Evolutionary conservation across 768 basidiomycete species (phyloP), one percentile per base, ranked within the genome.

Genomic region (Coprinopsis marcescibilis): DNA sequence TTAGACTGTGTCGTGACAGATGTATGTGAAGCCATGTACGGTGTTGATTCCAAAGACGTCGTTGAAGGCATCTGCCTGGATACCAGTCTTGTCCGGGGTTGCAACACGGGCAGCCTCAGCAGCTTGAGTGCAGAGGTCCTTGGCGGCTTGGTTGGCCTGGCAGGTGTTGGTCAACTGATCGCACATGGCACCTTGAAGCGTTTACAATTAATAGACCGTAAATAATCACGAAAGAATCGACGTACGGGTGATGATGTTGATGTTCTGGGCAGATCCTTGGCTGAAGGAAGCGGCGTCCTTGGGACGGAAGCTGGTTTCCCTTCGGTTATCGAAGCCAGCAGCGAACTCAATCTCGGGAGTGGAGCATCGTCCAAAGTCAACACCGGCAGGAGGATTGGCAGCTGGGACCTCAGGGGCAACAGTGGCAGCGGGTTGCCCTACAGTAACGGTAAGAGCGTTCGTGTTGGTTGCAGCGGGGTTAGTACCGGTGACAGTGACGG

Each of bases 181-280:
- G 52, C 79, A 80, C 25, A 80, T 77, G 60, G 78, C 35, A 36
- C 35, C 35, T 32, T n/a, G n/a, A n/a, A n/a, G n/a, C n/a, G n/a
- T n/a, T n/a, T n/a, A n/a, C n/a, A n/a, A n/a, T n/a, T n/a, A n/a
- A 25, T 32, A 6, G 35, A 36, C 8, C 35, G 35, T n/a, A 36
- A 29, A 11, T 11, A 17, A 29, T 37, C 17, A 13, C 3, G 26
- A 33, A 32, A 24, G 20, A 24, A 58, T 25, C 29, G 17, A 58
- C 65, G 19, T 51, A 65, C 74, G 69, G 12, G 77, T 71, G 64
- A 82, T 81, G 58, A 81, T 78, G 52, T 64, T 67, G 53, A 78
- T 76, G 57, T 72, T 72, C 53, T 79, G 71, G n/a, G 79, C 80
- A 13, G 80, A 80, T 33, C 77, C 76, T 53, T 81, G 78, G 62